A percentile compares a stretch with the other conserved stretches of the same genome.
phyloP scores from a whole-genome alignment of 306 rosid genomes.

The Vigna trinervia region DNA sequence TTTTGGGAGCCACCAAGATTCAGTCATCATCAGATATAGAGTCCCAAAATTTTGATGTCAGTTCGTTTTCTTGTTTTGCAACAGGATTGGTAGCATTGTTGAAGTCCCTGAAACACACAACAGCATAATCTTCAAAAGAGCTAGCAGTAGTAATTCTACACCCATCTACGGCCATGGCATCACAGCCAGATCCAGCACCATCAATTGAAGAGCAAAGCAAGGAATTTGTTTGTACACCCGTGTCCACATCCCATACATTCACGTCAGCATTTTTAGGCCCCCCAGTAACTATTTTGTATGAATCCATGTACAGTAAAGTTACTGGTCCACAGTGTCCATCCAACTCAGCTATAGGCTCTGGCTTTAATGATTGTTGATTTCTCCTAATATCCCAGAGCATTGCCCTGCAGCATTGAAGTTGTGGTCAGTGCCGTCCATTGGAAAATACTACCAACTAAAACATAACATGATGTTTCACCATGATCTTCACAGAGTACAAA shows the following conservation, averaged over 20 bases:
- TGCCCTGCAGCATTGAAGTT: constrained; percentile 63
- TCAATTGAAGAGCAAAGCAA: constrained; percentile 41
- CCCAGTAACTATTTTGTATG: constrained; percentile 77
- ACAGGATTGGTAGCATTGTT: constrained; percentile 51
- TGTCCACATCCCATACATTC: constrained; percentile 68
- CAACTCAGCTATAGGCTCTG: constrained; percentile 65
- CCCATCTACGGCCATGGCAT: constrained; percentile 73
- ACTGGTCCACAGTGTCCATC: constrained; percentile 71
- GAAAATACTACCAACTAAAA: background rate
- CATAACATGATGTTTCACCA: constrained; percentile 10
- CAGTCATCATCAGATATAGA: constrained; percentile 42
- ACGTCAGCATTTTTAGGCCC: constrained; percentile 46
- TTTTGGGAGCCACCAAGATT: background rate
- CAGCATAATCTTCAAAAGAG: constrained; percentile 25
- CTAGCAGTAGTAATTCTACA: constrained; percentile 58
- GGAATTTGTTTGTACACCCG: constrained; percentile 62
- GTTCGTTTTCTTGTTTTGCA: constrained; percentile 37
- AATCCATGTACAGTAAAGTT: constrained; percentile 67
- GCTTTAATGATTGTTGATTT: constrained; percentile 53
- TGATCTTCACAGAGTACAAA: constrained; percentile 14
- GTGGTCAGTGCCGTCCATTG: constrained; percentile 1
- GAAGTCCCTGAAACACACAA: constrained; percentile 59
- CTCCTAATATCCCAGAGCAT: constrained; percentile 86
- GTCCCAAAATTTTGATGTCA: constrained; percentile 70
- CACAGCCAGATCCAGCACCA: constrained; percentile 39